These are phyloP conservation scores for Solanum neorickii DNA, from an alignment of 257 asterid species.

Conservation along the genomic window DNA sequence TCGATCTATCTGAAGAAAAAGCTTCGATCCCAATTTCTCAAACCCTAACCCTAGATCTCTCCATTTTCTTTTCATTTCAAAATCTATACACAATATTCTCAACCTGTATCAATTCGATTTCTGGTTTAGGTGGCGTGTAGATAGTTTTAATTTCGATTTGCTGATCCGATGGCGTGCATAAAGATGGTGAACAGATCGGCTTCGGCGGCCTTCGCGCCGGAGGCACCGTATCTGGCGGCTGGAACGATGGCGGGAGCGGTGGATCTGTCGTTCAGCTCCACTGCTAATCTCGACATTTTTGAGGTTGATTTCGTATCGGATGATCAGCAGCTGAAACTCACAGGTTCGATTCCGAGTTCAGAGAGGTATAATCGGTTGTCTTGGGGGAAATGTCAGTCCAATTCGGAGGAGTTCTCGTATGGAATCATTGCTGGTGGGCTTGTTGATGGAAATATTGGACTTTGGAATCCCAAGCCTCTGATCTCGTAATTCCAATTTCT, in stretches of 20 bases:
- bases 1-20: not conserved
- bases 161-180: constrained; percentile 53
- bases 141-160: constrained; percentile 12
- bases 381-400: constrained; percentile 55
- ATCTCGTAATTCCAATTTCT: constrained; percentile 44
- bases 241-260: constrained; percentile 99
- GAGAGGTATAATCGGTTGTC: constrained; percentile 83
- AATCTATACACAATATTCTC: not conserved
- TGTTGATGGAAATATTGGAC: constrained; percentile 85
- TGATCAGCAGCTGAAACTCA: constrained; percentile 52
- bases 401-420: constrained; percentile 61
- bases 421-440: constrained; percentile 97
- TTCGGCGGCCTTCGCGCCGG: constrained; percentile 87
- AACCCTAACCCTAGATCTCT: constrained; percentile 10
- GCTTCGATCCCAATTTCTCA: not conserved
- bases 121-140: not conserved
- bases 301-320: constrained; percentile 82
- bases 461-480: constrained; percentile 84
- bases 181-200: constrained; percentile 92
- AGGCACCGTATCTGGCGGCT: constrained; percentile 75
- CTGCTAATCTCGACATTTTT: constrained; percentile 85
- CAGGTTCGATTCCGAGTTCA: constrained; percentile 68
- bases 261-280: constrained; percentile 91
- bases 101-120: not conserved
- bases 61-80: not conserved